These are phyloP conservation scores for Tolypocladium nubicola DNA, from an alignment of 2,329 filamentous ascomycete genomes.

Conservation along the genomic window DNA sequence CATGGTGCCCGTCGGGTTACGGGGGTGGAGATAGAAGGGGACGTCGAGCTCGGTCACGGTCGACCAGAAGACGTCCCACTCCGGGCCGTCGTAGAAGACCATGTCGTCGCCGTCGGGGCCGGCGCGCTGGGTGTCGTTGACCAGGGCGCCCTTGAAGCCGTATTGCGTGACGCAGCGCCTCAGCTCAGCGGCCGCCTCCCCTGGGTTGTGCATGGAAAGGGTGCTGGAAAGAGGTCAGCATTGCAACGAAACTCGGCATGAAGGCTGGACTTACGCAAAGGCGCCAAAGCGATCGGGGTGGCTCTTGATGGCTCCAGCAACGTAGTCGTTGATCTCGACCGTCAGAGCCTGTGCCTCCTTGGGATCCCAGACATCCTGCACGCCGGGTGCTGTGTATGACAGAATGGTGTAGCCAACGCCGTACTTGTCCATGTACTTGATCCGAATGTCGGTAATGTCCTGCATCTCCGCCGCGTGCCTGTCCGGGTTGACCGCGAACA, in stretches of 20 bases:
- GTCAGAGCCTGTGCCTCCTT: conserved; percentile 29
- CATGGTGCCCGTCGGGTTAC: conserved; percentile 44
- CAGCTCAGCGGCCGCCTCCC: conserved; percentile 38
- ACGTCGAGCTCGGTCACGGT: conserved; percentile 48
- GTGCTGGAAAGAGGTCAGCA: conserved; percentile 16
- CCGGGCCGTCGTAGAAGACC: conserved; percentile 52
- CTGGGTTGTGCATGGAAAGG: conserved; percentile 42
- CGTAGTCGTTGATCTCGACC: conserved; percentile 30
- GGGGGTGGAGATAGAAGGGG: conserved; percentile 54
- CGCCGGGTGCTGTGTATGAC: conserved; percentile 37
- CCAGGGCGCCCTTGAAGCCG: conserved; percentile 52
- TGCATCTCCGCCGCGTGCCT: conserved; percentile 46
- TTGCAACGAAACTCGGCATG: not conserved
- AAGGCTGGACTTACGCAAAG: conserved; percentile 23
- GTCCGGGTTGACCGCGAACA: conserved; percentile 49
- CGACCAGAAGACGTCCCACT: conserved; percentile 53
- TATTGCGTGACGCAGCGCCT: conserved; percentile 41
- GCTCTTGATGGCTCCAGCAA: conserved; percentile 24
- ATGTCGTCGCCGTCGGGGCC: conserved; percentile 47
- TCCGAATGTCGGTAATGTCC: conserved; percentile 27
- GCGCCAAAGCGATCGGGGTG: conserved; percentile 32
- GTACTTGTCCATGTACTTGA: conserved; percentile 32
- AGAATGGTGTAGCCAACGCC: conserved; percentile 37
- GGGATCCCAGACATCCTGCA: conserved; percentile 33
- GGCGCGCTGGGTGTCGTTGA: conserved; percentile 52